These are phyloP conservation scores for Cordia subcordata DNA, from an alignment of 257 asterid genomes.

Conservation along the genomic window DNA sequence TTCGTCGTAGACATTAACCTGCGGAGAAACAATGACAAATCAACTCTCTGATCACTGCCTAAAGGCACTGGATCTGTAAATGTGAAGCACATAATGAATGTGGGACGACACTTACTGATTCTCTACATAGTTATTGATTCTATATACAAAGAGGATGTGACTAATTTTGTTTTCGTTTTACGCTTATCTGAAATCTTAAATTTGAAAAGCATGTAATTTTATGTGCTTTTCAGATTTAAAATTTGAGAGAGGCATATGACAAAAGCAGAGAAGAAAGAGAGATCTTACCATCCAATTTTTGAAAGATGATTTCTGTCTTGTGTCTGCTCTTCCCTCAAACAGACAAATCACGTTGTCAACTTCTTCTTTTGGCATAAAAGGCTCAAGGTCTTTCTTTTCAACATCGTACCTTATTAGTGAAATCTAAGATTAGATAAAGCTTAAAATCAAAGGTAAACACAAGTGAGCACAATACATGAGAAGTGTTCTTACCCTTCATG, in stretches of 20 bases:
- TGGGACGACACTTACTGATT: too few species aligned
- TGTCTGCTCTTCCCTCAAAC: slow-evolving; percentile 18
- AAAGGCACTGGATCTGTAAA: neutral
- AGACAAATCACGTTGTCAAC: slow-evolving; percentile 8
- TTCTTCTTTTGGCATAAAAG: slow-evolving; percentile 19
- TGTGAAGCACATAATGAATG: too few species aligned
- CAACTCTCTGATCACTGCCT: neutral
- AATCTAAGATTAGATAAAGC: neutral
- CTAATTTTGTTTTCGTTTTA: too few species aligned
- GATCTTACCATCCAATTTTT: slow-evolving; percentile 23
- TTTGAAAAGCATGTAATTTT: too few species aligned
- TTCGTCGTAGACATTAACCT: slow-evolving; percentile 16
- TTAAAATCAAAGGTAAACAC: neutral
- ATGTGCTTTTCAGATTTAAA: too few species aligned
- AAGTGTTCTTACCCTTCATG: slow-evolving; percentile 4
- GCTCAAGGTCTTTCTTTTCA: slow-evolving; percentile 9
- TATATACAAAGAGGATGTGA: neutral
- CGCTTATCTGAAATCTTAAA: too few species aligned
- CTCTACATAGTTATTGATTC: too few species aligned
- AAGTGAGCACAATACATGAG: neutral
- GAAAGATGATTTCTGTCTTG: slow-evolving; percentile 6
- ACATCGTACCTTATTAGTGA: slow-evolving; percentile 16
- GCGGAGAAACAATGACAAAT: neutral
- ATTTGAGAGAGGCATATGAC: too few species aligned
- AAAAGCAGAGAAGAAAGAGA: neutral